Percentiles rank a stretch among this genome's conserved stretches.
Conservation (phyloP, 2,329 filamentous ascomycete species). For the Aspergillus tamarii region DNA sequence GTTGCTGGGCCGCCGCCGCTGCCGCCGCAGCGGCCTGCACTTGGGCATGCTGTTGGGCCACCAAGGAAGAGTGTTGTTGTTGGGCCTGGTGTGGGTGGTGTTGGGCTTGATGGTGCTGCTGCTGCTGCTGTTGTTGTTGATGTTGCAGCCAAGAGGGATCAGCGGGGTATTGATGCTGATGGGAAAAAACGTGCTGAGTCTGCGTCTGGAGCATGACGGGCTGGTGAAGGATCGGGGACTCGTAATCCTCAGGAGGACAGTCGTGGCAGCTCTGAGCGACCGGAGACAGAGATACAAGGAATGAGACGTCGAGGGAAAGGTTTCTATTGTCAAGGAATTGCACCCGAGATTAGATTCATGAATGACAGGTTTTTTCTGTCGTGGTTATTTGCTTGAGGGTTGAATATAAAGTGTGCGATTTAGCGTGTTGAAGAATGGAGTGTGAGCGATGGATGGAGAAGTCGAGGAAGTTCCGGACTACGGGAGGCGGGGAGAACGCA, state of each 20-base stretch:
- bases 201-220: constrained; percentile 52
- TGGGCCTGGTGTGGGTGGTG: constrained; percentile 43
- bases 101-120: constrained; percentile 43
- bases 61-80: constrained; percentile 49
- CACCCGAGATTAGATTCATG: constrained; percentile 33
- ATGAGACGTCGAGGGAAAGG: constrained; percentile 8
- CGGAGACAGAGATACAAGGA: constrained; percentile 15
- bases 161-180: constrained; percentile 58
- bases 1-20: constrained; percentile 48
- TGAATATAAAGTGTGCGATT: constrained; percentile 2
- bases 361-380: constrained; percentile 21
- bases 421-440: constrained; percentile 20
- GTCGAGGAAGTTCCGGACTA: constrained; percentile 30
- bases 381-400: constrained; percentile 6
- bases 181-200: constrained; percentile 65
- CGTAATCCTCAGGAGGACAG: constrained; percentile 25
- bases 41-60: constrained; percentile 58
- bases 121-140: constrained; percentile 39
- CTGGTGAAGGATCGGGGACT: constrained; percentile 29
- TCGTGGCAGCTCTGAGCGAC: constrained; percentile 25
- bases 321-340: constrained; percentile 29
- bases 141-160: constrained; percentile 51
- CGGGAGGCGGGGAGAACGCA: constrained; percentile 41
- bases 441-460: constrained; percentile 26
- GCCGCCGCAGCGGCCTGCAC: constrained; percentile 51